Percentiles rank a stretch among this genome's conserved stretches.
Evolutionary conservation across 176 grass and related monocot species (phyloP).

Genomic region (Guadua angustifolia): DNA sequence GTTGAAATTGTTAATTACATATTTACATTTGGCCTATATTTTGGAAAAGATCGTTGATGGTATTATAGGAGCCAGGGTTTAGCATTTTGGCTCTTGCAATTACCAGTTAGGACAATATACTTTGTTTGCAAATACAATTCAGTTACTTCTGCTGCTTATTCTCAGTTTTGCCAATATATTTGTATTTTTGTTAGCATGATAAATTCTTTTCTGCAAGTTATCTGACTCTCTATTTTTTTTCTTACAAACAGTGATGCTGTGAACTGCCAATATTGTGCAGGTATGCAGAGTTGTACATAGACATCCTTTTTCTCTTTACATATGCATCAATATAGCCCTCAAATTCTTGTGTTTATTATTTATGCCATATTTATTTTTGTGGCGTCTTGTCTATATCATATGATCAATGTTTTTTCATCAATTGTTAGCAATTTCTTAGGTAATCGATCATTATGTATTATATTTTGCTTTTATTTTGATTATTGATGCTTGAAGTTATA

Average conservation of each 20-base stretch:
- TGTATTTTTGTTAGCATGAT: slow-evolving; percentile 33
- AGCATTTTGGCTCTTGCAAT: slow-evolving; percentile 1
- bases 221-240: slow-evolving; percentile 37
- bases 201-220: slow-evolving; percentile 31
- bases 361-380: slow-evolving; percentile 35
- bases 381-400: slow-evolving; percentile 8
- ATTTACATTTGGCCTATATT: slow-evolving; percentile 6
- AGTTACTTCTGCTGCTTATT: slow-evolving; percentile 24
- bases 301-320: slow-evolving; percentile 12
- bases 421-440: slow-evolving; percentile 24
- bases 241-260: slow-evolving; percentile 78
- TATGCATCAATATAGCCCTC: slow-evolving; percentile 24
- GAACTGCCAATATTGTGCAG: slow-evolving; percentile 82
- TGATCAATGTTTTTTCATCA: neutral
- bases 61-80: slow-evolving; percentile 18
- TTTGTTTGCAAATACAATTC: slow-evolving; percentile 24
- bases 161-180: slow-evolving; percentile 31
- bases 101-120: slow-evolving; percentile 4
- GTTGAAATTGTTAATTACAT: slow-evolving; percentile 1
- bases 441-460: slow-evolving; percentile 18
- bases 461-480: slow-evolving; percentile 19
- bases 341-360: slow-evolving; percentile 35
- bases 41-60: slow-evolving; percentile 10
- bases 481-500: slow-evolving; percentile 44
- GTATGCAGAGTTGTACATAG: slow-evolving; percentile 55